Percentiles rank a stretch among this genome's conserved stretches.
These are phyloP conservation scores for Pseudogymnoascus sp. DNA, from an alignment of 2,329 filamentous ascomycete species.

Conservation along the genomic window DNA sequence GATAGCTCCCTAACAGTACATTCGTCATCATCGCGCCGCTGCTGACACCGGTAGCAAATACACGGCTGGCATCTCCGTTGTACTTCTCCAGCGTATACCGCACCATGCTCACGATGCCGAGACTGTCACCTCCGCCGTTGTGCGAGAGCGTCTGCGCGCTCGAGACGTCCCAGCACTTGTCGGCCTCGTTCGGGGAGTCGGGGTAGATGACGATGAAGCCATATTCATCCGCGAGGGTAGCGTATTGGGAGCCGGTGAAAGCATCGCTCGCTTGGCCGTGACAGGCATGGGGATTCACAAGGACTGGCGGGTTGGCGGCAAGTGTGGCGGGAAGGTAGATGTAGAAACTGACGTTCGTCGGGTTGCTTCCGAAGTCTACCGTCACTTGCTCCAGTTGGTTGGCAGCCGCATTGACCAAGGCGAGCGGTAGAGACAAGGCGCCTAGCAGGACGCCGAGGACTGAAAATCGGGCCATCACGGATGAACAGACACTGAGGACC, in stretches of 20 bases:
- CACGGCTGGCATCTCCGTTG: slow-evolving; percentile 39
- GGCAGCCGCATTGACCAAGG: slow-evolving; percentile 9
- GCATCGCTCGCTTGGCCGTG: slow-evolving; percentile 41
- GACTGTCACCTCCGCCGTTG: slow-evolving; percentile 47
- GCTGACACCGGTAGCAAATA: slow-evolving; percentile 44
- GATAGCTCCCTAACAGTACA: slow-evolving; percentile 39
- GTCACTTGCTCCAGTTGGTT: slow-evolving; percentile 26
- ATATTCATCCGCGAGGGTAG: slow-evolving; percentile 39
- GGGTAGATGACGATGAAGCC: slow-evolving; percentile 52
- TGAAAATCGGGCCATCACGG: background rate
- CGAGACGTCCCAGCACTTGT: slow-evolving; percentile 47
- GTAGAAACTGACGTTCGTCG: slow-evolving; percentile 39
- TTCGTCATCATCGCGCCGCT: slow-evolving; percentile 46
- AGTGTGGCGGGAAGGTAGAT: slow-evolving; percentile 40
- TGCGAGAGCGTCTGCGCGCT: slow-evolving; percentile 43
- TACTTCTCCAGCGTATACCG: slow-evolving; percentile 44
- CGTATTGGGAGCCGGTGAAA: slow-evolving; percentile 43
- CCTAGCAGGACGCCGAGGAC: background rate
- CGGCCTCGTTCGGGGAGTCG: slow-evolving; percentile 38
- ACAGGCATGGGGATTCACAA: slow-evolving; percentile 46
- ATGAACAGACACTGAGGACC: background rate
- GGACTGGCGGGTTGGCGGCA: slow-evolving; percentile 38
- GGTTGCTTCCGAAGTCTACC: slow-evolving; percentile 33
- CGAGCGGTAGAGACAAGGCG: background rate
- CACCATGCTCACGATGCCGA: slow-evolving; percentile 51